These are phyloP conservation scores for Beauveria bassiana DNA, from an alignment of 2,329 filamentous ascomycete species.

Conservation along the genomic window DNA sequence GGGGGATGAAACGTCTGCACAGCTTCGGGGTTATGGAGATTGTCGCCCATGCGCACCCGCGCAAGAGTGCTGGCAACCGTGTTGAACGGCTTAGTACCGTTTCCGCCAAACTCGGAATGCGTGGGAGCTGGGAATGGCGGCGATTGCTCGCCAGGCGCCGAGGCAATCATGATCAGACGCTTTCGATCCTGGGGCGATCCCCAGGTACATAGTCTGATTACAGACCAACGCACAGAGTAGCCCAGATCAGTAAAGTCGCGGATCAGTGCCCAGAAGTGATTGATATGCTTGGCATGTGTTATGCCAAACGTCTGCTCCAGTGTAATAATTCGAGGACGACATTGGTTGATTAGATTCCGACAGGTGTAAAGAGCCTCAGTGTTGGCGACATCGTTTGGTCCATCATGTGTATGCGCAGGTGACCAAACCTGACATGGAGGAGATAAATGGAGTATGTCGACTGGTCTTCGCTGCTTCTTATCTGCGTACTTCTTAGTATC, in stretches of 20 bases:
- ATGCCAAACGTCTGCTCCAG: slow-evolving; percentile 75
- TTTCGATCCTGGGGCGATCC: slow-evolving; percentile 41
- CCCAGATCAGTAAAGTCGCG: slow-evolving; percentile 54
- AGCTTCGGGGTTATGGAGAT: slow-evolving; percentile 32
- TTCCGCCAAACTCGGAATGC: slow-evolving; percentile 37
- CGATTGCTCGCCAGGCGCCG: slow-evolving; percentile 61
- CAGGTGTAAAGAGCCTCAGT: slow-evolving; percentile 50
- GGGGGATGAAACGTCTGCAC: slow-evolving; percentile 22
- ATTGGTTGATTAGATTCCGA: slow-evolving; percentile 45
- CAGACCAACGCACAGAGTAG: slow-evolving; percentile 64
- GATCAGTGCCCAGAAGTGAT: slow-evolving; percentile 53
- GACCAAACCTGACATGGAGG: slow-evolving; percentile 75
- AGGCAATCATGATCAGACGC: slow-evolving; percentile 49
- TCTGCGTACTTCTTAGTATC: slow-evolving; percentile 43
- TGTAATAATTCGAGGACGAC: slow-evolving; percentile 62
- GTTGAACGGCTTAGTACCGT: slow-evolving; percentile 28
- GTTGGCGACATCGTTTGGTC: slow-evolving; percentile 64
- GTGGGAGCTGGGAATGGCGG: slow-evolving; percentile 58
- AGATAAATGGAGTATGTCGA: slow-evolving; percentile 67
- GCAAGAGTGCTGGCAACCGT: slow-evolving; percentile 36
- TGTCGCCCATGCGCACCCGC: slow-evolving; percentile 27
- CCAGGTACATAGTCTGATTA: slow-evolving; percentile 46
- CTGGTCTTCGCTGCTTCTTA: slow-evolving; percentile 28
- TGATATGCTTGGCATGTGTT: slow-evolving; percentile 39
- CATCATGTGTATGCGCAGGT: slow-evolving; percentile 59